Conservation (phyloP, 495 filamentous ascomycete species). For the Beverwykella pulmonaria region DNA sequence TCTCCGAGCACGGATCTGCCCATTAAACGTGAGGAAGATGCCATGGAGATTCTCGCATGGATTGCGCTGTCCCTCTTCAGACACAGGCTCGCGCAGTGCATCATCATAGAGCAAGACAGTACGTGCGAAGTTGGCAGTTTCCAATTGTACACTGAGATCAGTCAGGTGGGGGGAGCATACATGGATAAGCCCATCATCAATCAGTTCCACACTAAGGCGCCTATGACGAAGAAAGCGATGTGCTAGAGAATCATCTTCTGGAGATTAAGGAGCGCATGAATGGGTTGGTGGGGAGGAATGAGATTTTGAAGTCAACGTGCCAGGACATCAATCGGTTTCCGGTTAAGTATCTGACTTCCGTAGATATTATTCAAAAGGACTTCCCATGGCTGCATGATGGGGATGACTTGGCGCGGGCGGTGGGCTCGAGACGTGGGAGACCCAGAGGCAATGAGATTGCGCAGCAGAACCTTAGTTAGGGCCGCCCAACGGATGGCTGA, state of each 20-base stretch:
- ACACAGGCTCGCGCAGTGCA: conserved; percentile 36
- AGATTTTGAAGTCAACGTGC: conserved; percentile 19
- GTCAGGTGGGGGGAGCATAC: conserved; percentile 40
- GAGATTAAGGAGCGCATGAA: conserved; percentile 40
- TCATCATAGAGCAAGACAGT: conserved; percentile 35
- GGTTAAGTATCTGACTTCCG: conserved; percentile 47
- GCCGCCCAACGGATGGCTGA: not conserved
- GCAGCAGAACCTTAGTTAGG: conserved; percentile 5
- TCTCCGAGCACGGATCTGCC: conserved; percentile 4
- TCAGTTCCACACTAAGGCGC: conserved; percentile 39
- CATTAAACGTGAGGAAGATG: conserved; percentile 38
- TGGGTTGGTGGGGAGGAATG: conserved; percentile 7
- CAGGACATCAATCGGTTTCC: conserved; percentile 22
- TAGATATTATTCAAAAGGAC: conserved; percentile 40
- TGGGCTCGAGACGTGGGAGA: not conserved
- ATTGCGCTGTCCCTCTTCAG: conserved; percentile 41
- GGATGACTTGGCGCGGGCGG: not conserved
- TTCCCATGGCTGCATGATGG: conserved; percentile 41
- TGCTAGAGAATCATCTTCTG: conserved; percentile 38
- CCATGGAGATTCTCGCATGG: conserved; percentile 43
- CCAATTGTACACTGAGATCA: conserved; percentile 30
- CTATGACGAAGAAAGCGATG: conserved; percentile 43
- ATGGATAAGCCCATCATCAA: conserved; percentile 35
- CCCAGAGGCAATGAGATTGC: conserved; percentile 18
- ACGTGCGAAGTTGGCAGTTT: conserved; percentile 39